Conservation (phyloP, 2,329 filamentous ascomycete genomes). For the Xylariaceae sp. region DNA sequence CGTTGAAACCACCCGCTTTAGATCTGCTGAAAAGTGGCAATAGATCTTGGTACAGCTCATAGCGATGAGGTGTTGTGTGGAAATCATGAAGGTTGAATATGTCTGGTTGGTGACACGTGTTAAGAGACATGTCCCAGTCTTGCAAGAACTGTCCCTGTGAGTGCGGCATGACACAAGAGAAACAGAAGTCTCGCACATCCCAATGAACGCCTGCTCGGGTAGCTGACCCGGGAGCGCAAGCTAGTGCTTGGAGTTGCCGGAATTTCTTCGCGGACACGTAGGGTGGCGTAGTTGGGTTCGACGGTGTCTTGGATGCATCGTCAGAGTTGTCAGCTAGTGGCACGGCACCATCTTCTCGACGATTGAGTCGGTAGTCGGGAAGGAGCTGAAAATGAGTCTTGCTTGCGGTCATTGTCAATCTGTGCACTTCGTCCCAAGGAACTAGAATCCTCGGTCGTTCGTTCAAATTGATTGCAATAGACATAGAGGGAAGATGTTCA, state of each 20-base stretch:
- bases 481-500: constrained; percentile 77
- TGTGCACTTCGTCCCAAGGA: constrained; percentile 64
- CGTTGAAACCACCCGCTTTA: constrained; percentile 72
- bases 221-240: constrained; percentile 66
- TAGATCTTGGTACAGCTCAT: constrained; percentile 65
- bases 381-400: constrained; percentile 46
- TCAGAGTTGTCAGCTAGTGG: constrained; percentile 1
- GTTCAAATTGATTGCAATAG: constrained; percentile 79
- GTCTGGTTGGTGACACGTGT: constrained; percentile 78
- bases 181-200: constrained; percentile 67
- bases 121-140: constrained; percentile 66
- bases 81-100: constrained; percentile 74
- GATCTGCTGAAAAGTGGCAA: constrained; percentile 76
- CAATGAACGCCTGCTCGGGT: constrained; percentile 62
- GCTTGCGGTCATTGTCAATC: constrained; percentile 34
- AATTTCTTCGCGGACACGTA: constrained; percentile 33
- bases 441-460: constrained; percentile 74
- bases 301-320: constrained; percentile 1
- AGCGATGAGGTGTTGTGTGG: constrained; percentile 65
- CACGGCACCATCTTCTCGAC: constrained; percentile 11
- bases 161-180: constrained; percentile 64
- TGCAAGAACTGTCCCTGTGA: constrained; percentile 68
- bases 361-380: constrained; percentile 51
- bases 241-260: constrained; percentile 42
- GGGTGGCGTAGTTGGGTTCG: constrained; percentile 9